Evolutionary conservation across 148 eudicot genomes (phyloP), one percentile per base, ranked within the genome.

Genomic region (Chenopodium formosanum): DNA sequence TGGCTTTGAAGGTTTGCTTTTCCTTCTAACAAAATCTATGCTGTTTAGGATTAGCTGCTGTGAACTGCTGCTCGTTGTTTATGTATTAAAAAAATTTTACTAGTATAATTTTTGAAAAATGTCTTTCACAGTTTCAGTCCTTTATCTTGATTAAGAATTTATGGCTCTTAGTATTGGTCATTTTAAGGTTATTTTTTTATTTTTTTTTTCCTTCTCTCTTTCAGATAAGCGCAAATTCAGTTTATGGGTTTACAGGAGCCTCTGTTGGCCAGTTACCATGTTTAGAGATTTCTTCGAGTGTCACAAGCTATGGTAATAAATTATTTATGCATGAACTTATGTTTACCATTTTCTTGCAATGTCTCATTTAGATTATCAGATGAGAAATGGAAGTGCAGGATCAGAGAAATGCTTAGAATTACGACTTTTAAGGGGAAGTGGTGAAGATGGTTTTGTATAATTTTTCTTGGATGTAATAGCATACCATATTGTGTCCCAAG

Each of bases 231-330:
- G 99, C 99, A 63, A 96, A 96, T 88, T 96, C 99, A 83, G 98
- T 96, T n/a, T 96, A 96, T 86, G 99, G 99, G 82, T 96, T 96
- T 86, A 96, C 98, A 70, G 99, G 99, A 87, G 99, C 99, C 83
- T 91, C 98, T 17, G 84, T 96, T 79, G 99, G 97, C 76, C 98
- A 94, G 83, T 81, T 96, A 77, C 99, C 99, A 58, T 96, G 99
- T 87, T 80, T 96, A 69, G 99, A 94, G 87, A 96, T 96, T 85
- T 96, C 99, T 80, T 96, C 99, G 58, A 96, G 99, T 85, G 99
- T 96, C 75, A 94, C 99, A 73, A 96, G 99, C 93, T 96, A 96
- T 83, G 98, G 99, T 96, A 91, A 87, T 40, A 40, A 58, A 48
- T 85, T 37, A 64, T 84, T 56, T 37, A 74, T 73, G 14, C 74